phyloP scores from a whole-genome alignment of 2,329 filamentous ascomycete genomes.

The Xylariaceae sp. region DNA sequence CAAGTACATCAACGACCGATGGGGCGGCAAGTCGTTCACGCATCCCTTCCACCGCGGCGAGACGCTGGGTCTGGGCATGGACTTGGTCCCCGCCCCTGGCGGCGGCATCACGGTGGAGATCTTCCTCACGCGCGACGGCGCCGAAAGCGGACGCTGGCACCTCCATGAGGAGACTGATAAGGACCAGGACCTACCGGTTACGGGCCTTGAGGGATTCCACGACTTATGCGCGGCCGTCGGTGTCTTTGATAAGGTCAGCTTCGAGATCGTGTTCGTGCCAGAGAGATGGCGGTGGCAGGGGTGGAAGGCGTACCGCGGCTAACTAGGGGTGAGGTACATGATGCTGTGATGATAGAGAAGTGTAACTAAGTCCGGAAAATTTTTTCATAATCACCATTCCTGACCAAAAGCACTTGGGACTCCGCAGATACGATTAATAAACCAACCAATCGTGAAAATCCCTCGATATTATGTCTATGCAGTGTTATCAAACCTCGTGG shows the following conservation, averaged over 20 bases:
- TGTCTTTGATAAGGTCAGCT: conserved; percentile 69
- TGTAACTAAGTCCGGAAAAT: no score
- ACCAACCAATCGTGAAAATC: no score
- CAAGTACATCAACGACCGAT: conserved; percentile 75
- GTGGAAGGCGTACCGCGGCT: conserved; percentile 12
- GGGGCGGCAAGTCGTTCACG: conserved; percentile 74
- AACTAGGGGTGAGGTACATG: no score
- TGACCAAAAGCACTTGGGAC: no score
- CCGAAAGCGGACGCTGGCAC: conserved; percentile 67
- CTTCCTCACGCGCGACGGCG: conserved; percentile 75
- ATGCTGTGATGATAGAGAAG: no score
- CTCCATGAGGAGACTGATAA: conserved; percentile 76
- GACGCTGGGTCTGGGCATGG: conserved; percentile 75
- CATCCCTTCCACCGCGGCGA: conserved; percentile 67
- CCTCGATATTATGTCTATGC: no score
- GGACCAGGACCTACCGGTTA: conserved; percentile 64
- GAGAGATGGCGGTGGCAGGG: conserved; percentile 62
- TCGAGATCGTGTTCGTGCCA: conserved; percentile 69
- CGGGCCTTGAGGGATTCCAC: conserved; percentile 72
- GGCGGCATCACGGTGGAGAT: conserved; percentile 57
- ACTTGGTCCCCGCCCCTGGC: conserved; percentile 51
- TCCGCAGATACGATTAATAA: no score
- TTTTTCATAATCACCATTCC: no score
- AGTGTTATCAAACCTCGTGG: no score
- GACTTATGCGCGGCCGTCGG: conserved; percentile 76